Evolutionary conservation across 441 rosid species (phyloP).

Genomic region (Biscutella laevigata): DNA sequence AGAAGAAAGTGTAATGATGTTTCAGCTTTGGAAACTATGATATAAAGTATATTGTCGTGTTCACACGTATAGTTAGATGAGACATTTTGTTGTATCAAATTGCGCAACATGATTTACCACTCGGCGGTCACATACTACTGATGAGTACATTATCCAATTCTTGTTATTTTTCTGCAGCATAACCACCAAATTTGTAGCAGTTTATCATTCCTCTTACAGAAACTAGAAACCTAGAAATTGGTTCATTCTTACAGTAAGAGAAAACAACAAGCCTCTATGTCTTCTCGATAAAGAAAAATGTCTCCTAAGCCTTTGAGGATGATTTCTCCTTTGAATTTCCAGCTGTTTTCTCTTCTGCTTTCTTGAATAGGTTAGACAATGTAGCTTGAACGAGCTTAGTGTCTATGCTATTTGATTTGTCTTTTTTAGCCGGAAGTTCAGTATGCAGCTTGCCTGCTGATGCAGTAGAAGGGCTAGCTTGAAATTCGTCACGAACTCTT

Average conservation of each 20-base stretch:
- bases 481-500: conserved; percentile 17
- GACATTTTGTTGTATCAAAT: conserved; percentile 2
- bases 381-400: conserved; percentile 74
- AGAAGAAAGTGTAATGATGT: conserved; percentile 9
- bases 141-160: not conserved
- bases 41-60: not conserved
- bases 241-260: not conserved
- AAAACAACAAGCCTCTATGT: conserved; percentile 2
- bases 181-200: not conserved
- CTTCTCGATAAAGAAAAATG: not conserved
- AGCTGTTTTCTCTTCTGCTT: conserved; percentile 46
- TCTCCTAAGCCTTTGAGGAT: conserved; percentile 8
- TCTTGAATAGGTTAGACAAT: conserved; percentile 66
- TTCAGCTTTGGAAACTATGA: conserved; percentile 14
- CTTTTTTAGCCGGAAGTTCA: conserved; percentile 25
- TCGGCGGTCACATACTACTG: not conserved
- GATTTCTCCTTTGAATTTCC: conserved; percentile 19
- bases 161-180: not conserved
- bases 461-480: conserved; percentile 20
- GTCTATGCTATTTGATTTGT: conserved; percentile 25
- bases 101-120: conserved; percentile 6
- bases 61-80: conserved; percentile 9
- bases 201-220: not conserved
- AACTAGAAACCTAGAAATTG: not conserved
- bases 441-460: conserved; percentile 26